These are phyloP conservation scores for Fraxinus pennsylvanica DNA, from an alignment of 257 asterid genomes.

Conservation along the genomic window DNA sequence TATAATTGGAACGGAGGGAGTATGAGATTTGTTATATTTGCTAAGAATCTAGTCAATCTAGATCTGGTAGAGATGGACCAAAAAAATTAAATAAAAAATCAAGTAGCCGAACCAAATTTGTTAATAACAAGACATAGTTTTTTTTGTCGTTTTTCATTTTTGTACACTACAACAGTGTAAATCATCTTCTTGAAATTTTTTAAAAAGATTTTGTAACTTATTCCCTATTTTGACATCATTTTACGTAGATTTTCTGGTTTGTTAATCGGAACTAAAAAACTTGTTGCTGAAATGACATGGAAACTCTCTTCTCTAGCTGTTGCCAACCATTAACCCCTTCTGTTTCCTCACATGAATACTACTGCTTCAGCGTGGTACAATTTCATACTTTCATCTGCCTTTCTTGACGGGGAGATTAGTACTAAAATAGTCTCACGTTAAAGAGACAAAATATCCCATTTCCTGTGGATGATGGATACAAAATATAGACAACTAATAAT, in stretches of 20 bases:
- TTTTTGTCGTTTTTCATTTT: too few species aligned
- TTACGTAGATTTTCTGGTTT: too few species aligned
- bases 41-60: neutral
- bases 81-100: too few species aligned
- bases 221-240: neutral
- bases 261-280: neutral
- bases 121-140: too few species aligned
- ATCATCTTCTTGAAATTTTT: too few species aligned
- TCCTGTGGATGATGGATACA: neutral
- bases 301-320: conserved; percentile 25
- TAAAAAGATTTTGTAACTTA: neutral
- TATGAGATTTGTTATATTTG: too few species aligned
- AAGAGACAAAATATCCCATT: neutral
- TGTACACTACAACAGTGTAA: too few species aligned
- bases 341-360: conserved; percentile 32
- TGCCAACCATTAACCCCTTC: conserved; percentile 32
- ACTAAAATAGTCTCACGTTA: neutral
- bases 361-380: conserved; percentile 23
- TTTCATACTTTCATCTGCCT: conserved; percentile 21
- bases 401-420: conserved; percentile 2
- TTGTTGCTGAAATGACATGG: neutral
- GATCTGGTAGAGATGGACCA: too few species aligned
- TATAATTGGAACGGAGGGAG: too few species aligned
- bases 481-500: neutral
- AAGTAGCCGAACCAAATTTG: too few species aligned